Evolutionary conservation across 805 yeast species (phyloP), one percentile per base, ranked within the genome.

Genomic region (Kodamaea restingae): DNA sequence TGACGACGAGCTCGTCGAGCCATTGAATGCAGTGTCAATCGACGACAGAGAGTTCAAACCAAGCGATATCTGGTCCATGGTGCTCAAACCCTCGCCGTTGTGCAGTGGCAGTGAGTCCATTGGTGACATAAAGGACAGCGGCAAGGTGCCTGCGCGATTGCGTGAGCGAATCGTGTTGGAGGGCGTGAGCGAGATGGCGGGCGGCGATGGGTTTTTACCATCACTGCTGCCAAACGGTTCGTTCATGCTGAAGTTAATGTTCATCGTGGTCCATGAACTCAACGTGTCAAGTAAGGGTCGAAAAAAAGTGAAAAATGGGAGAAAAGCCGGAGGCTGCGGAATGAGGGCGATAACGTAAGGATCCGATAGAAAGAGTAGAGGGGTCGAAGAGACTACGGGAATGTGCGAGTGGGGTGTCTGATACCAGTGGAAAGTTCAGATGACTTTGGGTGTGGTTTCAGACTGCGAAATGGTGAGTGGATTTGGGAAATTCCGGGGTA

Each of bases 111-210:
- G 38, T 30, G 32, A 15, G 5, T 30, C 32, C 3, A 30, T 30
- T 9, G 32, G 20, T 26, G 50, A 48, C 35, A 56, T 42, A 41
- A 80, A 70, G 35, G 81, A 63, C 15, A 88, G 79, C 7, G 93
- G 91, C 35, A 85, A 63, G 10, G 95, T 85, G 2, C 93, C 93
- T 2, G 93, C 84, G 47, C 95, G 71, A 32, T 84, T 78, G 45
- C 93, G 71, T 69, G 49, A 69, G 48, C 41, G 63, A 44, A 21
- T 41, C 48, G 26, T 57, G 57, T 32, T 42, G 11, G 61, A 54
- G 11, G 62, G 56, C 8, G 65, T 57, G 32, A 60, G 48, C 15
- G 61, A 52, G 17, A 59, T 57, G 10, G 60, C 34, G 15, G 64
- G 65, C n/a, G 65, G 64, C 15, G 63, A 56, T 28, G 56, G 57